Conservation (phyloP, 1,284 basidiomycete genomes). For the Microbotryum lychnidis-dioicae region DNA sequence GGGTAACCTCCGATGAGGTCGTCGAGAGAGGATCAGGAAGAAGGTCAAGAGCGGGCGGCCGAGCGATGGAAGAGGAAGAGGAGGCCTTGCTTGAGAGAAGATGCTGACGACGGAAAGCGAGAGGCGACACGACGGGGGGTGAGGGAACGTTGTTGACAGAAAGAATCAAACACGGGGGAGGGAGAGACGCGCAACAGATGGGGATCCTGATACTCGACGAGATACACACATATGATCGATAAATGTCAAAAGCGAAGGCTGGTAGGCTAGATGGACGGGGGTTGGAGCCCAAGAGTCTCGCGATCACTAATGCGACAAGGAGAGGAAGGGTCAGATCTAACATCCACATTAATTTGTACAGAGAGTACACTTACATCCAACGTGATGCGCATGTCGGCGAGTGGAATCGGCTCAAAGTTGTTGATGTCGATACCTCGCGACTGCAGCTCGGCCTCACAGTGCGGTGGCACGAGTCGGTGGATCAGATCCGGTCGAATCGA, state of each 20-base stretch:
- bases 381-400: slow-evolving; percentile 38
- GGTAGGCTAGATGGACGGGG: background rate
- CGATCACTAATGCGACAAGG: too few species aligned
- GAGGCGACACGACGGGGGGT: slow-evolving; percentile 4
- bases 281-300: background rate
- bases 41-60: too few species aligned
- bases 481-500: slow-evolving; percentile 93
- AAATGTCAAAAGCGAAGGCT: background rate
- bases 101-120: background rate
- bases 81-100: background rate
- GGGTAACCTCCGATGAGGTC: too few species aligned
- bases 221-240: background rate
- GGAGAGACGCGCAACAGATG: slow-evolving; percentile 27
- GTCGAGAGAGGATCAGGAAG: too few species aligned
- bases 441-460: slow-evolving; percentile 79
- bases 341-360: slow-evolving; percentile 24
- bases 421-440: slow-evolving; percentile 80
- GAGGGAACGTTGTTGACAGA: slow-evolving; percentile 10
- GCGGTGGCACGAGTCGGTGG: slow-evolving; percentile 77
- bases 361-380: slow-evolving; percentile 34
- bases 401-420: slow-evolving; percentile 41
- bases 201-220: slow-evolving; percentile 16
- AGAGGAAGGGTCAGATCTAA: background rate
- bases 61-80: too few species aligned
- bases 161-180: slow-evolving; percentile 16